These are phyloP conservation scores for Myotisia sp. DNA, from an alignment of 2,329 filamentous ascomycete genomes.

Conservation along the genomic window DNA sequence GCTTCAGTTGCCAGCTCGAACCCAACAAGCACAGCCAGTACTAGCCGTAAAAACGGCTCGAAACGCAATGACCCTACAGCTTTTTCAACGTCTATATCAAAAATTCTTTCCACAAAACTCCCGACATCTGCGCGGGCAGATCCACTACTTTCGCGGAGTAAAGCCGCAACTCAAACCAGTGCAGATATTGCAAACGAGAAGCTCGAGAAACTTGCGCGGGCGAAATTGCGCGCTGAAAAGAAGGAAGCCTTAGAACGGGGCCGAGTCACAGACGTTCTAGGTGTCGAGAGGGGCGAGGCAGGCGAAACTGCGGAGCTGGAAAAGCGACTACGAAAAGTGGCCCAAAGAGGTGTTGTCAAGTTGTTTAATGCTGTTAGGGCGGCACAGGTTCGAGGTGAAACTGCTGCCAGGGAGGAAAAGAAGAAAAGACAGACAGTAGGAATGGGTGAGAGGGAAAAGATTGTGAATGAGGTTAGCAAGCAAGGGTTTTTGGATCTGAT, in stretches of 20 bases:
- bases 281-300: constrained; percentile 40
- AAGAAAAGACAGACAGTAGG: constrained; percentile 64
- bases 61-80: constrained; percentile 87
- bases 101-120: constrained; percentile 82
- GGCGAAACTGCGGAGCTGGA: constrained; percentile 53
- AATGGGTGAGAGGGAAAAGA: constrained; percentile 66
- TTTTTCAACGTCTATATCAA: constrained; percentile 84
- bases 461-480: constrained; percentile 89
- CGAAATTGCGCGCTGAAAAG: constrained; percentile 68
- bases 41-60: constrained; percentile 19
- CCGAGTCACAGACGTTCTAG: constrained; percentile 71
- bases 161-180: constrained; percentile 56
- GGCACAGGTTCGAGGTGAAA: constrained; percentile 75
- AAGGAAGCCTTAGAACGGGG: constrained; percentile 69
- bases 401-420: constrained; percentile 53
- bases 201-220: constrained; percentile 66
- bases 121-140: constrained; percentile 68
- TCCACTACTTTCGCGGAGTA: constrained; percentile 78
- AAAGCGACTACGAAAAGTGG: constrained; percentile 67
- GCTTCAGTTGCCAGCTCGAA: constrained; percentile 21
- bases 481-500: constrained; percentile 93
- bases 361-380: constrained; percentile 90
- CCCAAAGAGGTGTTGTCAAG: constrained; percentile 86
- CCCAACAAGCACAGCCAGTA: constrained; percentile 29
- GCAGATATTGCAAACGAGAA: constrained; percentile 59